Evolutionary conservation across 2,329 filamentous ascomycete genomes (phyloP), one percentile per base, ranked within the genome.

Genomic region (Didymella segeticola): DNA sequence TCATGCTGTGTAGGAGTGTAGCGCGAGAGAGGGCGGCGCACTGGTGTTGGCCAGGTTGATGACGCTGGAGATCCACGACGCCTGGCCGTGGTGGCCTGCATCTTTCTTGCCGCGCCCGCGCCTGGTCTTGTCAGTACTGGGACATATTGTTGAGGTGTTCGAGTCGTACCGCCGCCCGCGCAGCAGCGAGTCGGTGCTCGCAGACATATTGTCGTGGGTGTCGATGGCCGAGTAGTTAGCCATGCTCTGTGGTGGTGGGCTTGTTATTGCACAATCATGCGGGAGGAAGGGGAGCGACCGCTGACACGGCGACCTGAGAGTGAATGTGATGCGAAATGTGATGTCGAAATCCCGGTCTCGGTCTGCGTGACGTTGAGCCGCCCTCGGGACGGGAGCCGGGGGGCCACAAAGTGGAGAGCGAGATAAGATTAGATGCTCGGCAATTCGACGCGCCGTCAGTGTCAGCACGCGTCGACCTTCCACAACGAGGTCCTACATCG

Each of bases 41-140:
- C 91, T 99, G 15, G 95, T 99, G 76, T 99, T 99, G 61, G 98
- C 83, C 61, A 99, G 82, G 75, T 99, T 99, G 78, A 98, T 89
- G 62, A 95, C 89, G 73, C 93, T 96, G 78, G 92, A 96, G 47
- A 89, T 75, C 86, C 90, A 96, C 64, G 90, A 89, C 64, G 95
- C 95, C 70, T 93, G 85, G 48, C 95, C 93, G 56, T 76, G 76
- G 34, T 77, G 71, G 43, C 89, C 89, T 51, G 82, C 84, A 75
- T 89, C 86, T 77, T 92, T 92, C 67, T 88, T 87, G 60, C 83
- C 84, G 69, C 86, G 78, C 22, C 75, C 80, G 64, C 82, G 79
- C 72, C 86, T 84, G 53, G 55, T 20, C 19, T 30, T 41, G 59
- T 75, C 52, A 75, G 70, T 53, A n/a, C 10, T 43, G 31, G 15